Evolutionary conservation across 768 basidiomycete species (phyloP).

Genomic region (Auriscalpium vulgare): DNA sequence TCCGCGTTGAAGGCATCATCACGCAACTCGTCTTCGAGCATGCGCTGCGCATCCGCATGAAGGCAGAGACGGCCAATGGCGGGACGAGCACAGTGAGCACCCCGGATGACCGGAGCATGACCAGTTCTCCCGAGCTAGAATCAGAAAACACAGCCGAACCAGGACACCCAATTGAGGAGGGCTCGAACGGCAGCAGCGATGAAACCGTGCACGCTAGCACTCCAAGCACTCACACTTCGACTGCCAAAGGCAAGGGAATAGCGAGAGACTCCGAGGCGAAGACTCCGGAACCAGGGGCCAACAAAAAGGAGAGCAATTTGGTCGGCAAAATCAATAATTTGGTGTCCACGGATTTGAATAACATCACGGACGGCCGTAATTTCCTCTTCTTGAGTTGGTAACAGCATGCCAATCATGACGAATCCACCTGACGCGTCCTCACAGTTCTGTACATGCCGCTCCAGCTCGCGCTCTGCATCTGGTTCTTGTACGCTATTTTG

Average conservation of each 20-base stretch:
- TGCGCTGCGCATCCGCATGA: conserved; percentile 44
- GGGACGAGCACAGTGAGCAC: conserved; percentile 1
- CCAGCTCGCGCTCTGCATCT: conserved; percentile 30
- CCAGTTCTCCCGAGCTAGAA: background rate
- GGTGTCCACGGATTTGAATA: conserved; percentile 52
- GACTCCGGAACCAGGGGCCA: background rate
- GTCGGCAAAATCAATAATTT: conserved; percentile 75
- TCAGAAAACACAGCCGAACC: background rate
- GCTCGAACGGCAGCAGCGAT: background rate
- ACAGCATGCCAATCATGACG: background rate
- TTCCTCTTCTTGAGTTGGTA: conserved; percentile 13
- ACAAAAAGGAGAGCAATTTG: conserved; percentile 33
- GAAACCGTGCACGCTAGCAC: conserved; percentile 1
- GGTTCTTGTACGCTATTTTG: conserved; percentile 38
- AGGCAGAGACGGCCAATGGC: conserved; percentile 26
- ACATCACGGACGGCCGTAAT: conserved; percentile 21
- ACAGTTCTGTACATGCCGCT: conserved; percentile 31
- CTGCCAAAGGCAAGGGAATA: background rate
- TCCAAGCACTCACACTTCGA: conserved; percentile 1
- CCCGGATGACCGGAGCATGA: background rate
- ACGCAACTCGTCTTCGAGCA: conserved; percentile 52
- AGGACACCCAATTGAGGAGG: background rate
- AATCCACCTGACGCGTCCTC: background rate
- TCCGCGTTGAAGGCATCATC: conserved; percentile 36
- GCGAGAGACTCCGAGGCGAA: background rate